Percentiles rank a stretch among this genome's conserved stretches.
phyloP scores from a whole-genome alignment of 2,329 filamentous ascomycete genomes.

The Curvularia sp. region DNA sequence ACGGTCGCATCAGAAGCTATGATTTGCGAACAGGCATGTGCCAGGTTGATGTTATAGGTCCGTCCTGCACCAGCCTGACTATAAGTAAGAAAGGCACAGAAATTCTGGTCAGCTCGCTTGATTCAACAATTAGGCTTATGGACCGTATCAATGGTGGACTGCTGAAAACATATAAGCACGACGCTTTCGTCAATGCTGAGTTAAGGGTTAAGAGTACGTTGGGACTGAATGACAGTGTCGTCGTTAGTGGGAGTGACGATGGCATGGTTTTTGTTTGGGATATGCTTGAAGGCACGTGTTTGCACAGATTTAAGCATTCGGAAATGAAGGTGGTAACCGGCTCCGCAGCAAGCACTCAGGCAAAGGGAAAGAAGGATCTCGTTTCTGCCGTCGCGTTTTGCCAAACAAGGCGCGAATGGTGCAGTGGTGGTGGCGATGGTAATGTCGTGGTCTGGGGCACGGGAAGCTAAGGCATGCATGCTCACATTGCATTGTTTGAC shows the following conservation, averaged over 20 bases:
- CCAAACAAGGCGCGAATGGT: conserved; percentile 55
- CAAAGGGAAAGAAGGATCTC: conserved; percentile 51
- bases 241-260: conserved; percentile 81
- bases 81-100: conserved; percentile 76
- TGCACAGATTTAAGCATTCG: conserved; percentile 64
- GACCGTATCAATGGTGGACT: conserved; percentile 77
- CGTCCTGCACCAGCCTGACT: conserved; percentile 75
- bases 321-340: conserved; percentile 39
- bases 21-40: conserved; percentile 78
- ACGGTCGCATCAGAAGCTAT: conserved; percentile 81
- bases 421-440: conserved; percentile 59
- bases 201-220: conserved; percentile 78
- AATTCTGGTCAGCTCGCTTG: conserved; percentile 75
- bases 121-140: conserved; percentile 79
- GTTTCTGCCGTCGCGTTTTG: conserved; percentile 59
- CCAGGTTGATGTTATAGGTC: conserved; percentile 50
- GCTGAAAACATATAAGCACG: conserved; percentile 72
- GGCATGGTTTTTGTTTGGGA: conserved; percentile 84
- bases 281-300: conserved; percentile 73
- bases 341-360: conserved; percentile 42
- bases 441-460: conserved; percentile 48
- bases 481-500: not conserved
- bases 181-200: conserved; percentile 67
- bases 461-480: conserved; percentile 9
- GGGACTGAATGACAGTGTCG: conserved; percentile 76